These are phyloP conservation scores for Kentomonas sorsogonicus DNA, from an alignment of 208 protist genomes.

Conservation along the genomic window DNA sequence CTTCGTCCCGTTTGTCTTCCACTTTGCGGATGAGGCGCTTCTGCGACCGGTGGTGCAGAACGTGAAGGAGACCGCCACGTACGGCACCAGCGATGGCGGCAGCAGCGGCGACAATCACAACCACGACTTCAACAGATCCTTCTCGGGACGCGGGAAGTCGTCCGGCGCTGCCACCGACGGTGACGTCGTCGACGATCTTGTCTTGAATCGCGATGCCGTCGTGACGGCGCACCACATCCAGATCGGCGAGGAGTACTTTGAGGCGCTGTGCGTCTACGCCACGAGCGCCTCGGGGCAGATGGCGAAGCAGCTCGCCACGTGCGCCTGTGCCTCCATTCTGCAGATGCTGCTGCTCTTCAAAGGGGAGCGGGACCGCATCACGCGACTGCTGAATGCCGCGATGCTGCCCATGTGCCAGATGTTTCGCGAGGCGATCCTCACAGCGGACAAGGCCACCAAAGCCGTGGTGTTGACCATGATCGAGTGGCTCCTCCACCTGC, in stretches of 20 bases:
- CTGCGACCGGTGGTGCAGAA: constrained; percentile 35
- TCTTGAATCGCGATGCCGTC: constrained; percentile 34
- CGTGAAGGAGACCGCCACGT: constrained; percentile 56
- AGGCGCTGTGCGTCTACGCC: constrained; percentile 52
- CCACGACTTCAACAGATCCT: too few relatives aligned
- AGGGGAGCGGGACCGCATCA: constrained; percentile 27
- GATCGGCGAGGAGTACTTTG: constrained; percentile 73
- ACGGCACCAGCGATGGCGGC: too few relatives aligned
- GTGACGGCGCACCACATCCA: constrained; percentile 37
- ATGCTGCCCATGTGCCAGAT: constrained; percentile 81
- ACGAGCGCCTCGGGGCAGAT: constrained; percentile 61
- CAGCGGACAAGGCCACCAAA: constrained; percentile 72
- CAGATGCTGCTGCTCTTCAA: constrained; percentile 54
- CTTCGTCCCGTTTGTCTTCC: constrained; percentile 80
- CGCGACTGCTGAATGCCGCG: constrained; percentile 32
- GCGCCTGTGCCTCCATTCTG: constrained; percentile 73
- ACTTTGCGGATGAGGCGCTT: constrained; percentile 58
- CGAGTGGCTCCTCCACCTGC: constrained; percentile 69
- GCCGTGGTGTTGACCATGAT: constrained; percentile 80
- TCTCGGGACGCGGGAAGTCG: constrained; percentile 5
- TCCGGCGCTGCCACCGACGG: not conserved
- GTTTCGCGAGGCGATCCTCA: constrained; percentile 62
- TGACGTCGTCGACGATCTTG: constrained; percentile 11
- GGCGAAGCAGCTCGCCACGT: constrained; percentile 74
- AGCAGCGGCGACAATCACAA: too few relatives aligned